Percentiles rank a stretch among this genome's conserved stretches.
These are phyloP conservation scores for Mariannaea sp. DNA, from an alignment of 2,329 filamentous ascomycete genomes.

Conservation along the genomic window DNA sequence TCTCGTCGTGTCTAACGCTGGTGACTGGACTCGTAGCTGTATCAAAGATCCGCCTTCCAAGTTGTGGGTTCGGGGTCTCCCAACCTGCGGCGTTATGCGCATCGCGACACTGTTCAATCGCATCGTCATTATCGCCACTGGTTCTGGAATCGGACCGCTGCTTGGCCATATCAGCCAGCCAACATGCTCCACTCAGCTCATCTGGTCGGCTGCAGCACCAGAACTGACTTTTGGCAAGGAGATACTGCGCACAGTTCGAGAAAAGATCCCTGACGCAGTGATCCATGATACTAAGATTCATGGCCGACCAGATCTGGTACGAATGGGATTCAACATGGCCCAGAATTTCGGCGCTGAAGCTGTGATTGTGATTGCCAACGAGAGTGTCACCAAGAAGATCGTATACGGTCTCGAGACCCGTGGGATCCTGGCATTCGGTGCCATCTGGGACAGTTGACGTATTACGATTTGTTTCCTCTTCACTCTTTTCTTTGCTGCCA, in stretches of 20 bases:
- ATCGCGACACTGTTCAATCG: slow-evolving; percentile 68
- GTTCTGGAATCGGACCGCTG: slow-evolving; percentile 74
- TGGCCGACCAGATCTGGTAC: slow-evolving; percentile 63
- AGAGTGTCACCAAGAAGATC: slow-evolving; percentile 67
- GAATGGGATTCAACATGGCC: slow-evolving; percentile 57
- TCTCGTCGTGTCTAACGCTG: slow-evolving; percentile 71
- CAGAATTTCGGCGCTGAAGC: slow-evolving; percentile 66
- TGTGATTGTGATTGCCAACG: slow-evolving; percentile 75
- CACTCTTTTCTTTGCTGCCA: neutral
- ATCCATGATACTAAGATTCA: slow-evolving; percentile 68
- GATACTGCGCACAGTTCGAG: slow-evolving; percentile 60
- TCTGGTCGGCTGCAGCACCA: slow-evolving; percentile 71
- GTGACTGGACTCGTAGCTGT: slow-evolving; percentile 72
- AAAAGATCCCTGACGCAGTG: slow-evolving; percentile 64
- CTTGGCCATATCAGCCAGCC: slow-evolving; percentile 61
- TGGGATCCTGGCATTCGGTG: slow-evolving; percentile 70
- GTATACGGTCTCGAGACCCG: slow-evolving; percentile 71
- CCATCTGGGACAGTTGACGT: slow-evolving; percentile 67
- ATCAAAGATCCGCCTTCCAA: slow-evolving; percentile 65
- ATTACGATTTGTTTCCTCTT: neutral
- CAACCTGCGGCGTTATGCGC: slow-evolving; percentile 69
- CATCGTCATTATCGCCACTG: slow-evolving; percentile 71
- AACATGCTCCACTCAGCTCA: slow-evolving; percentile 59
- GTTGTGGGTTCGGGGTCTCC: slow-evolving; percentile 71
- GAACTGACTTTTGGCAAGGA: slow-evolving; percentile 64